phyloP scores from a whole-genome alignment of 2,329 filamentous ascomycete species.

The Botrytis porri region DNA sequence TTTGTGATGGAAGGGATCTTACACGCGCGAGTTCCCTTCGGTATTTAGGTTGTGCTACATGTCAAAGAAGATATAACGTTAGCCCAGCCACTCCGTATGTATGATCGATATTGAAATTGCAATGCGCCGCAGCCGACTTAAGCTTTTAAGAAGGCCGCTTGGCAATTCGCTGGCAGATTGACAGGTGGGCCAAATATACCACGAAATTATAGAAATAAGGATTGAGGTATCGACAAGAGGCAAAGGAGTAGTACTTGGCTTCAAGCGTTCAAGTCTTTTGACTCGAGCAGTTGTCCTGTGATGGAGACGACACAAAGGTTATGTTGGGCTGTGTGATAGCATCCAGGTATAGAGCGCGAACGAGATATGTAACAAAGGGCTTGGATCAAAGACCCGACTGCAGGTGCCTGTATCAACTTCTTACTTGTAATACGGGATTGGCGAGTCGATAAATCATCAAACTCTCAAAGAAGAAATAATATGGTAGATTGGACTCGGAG shows the following conservation, averaged over 20 bases:
- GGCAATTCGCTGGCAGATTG: slow-evolving; percentile 8
- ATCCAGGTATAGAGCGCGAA: slow-evolving; percentile 2
- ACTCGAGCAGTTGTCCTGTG: neutral
- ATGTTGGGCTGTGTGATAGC: neutral
- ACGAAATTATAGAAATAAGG: neutral
- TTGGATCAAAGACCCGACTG: slow-evolving; percentile 15
- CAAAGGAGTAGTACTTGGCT: slow-evolving; percentile 5
- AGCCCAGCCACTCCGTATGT: slow-evolving; percentile 20
- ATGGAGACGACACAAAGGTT: slow-evolving; percentile 1
- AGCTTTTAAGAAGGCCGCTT: slow-evolving; percentile 1
- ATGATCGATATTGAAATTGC: slow-evolving; percentile 14
- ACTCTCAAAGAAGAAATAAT: neutral
- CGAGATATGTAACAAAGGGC: slow-evolving; percentile 15
- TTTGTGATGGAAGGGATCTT: slow-evolving; percentile 7
- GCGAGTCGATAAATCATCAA: neutral
- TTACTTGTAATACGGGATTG: neutral
- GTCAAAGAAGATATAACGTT: slow-evolving; percentile 22
- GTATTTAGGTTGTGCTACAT: slow-evolving; percentile 26
- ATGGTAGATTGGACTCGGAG: neutral
- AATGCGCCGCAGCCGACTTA: slow-evolving; percentile 7
- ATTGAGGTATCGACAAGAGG: neutral
- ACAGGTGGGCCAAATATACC: neutral
- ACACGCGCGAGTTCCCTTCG: slow-evolving; percentile 24
- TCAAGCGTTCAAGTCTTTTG: neutral
- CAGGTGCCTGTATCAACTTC: neutral